Evolutionary conservation across 306 rosid species (phyloP).

Genomic region (Cucurbita maxima): DNA sequence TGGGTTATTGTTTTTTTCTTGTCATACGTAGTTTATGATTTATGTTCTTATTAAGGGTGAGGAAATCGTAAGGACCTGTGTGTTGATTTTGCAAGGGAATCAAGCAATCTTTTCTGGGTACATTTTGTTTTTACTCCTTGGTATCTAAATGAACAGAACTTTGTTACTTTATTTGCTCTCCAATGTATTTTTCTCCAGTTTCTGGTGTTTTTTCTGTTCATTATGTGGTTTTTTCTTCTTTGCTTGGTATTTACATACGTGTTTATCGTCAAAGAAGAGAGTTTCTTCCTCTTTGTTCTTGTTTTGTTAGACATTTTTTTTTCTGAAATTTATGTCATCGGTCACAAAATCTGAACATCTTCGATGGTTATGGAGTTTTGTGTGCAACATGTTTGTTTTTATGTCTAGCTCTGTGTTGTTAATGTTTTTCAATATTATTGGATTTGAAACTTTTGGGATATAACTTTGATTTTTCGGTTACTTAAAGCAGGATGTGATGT

Average conservation of each 20-base stretch:
- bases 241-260: not conserved
- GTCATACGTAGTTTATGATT: slow-evolving; percentile 4
- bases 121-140: slow-evolving; percentile 1
- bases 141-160: not conserved
- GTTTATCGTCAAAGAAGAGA: not conserved
- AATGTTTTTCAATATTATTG: not conserved
- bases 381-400: not conserved
- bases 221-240: not conserved
- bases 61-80: slow-evolving; percentile 5
- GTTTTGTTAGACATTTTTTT: not conserved
- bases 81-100: not conserved
- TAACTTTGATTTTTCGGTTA: slow-evolving; percentile 5
- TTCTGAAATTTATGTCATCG: not conserved
- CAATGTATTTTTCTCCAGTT: not conserved
- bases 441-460: not conserved
- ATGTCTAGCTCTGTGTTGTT: not conserved
- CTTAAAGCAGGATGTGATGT: slow-evolving; percentile 53
- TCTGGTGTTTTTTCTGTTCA: not conserved
- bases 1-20: not conserved
- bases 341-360: not conserved
- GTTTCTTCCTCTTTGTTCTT: not conserved
- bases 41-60: not conserved
- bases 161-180: not conserved
- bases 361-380: not conserved
- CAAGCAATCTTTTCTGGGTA: slow-evolving; percentile 6